Percentiles rank a stretch among this genome's conserved stretches.
phyloP scores from a whole-genome alignment of 2,329 filamentous ascomycete genomes.

The Colletotrichum gigasporum region DNA sequence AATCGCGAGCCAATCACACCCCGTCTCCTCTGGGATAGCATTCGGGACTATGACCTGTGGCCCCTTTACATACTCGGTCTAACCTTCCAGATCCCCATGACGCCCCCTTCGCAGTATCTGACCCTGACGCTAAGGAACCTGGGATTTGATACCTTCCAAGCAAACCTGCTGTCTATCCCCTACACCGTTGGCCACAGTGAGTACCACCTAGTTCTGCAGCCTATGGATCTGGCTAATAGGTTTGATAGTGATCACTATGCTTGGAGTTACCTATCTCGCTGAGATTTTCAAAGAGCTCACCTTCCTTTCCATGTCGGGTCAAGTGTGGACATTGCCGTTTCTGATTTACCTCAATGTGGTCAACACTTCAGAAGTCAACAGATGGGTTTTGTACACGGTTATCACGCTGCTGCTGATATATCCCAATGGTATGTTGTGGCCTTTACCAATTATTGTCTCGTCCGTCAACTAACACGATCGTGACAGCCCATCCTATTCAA shows the following conservation, averaged over 20 bases:
- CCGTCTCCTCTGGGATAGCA: constrained; percentile 54
- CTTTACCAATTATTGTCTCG: neutral
- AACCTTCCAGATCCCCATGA: constrained; percentile 55
- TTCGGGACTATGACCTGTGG: constrained; percentile 67
- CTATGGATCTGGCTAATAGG: neutral
- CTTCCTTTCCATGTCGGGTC: constrained; percentile 52
- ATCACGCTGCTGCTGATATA: constrained; percentile 46
- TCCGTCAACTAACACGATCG: neutral
- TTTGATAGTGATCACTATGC: constrained; percentile 34
- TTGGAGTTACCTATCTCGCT: constrained; percentile 54
- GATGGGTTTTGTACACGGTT: constrained; percentile 46
- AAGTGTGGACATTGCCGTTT: constrained; percentile 70
- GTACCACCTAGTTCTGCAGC: neutral
- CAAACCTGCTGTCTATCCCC: constrained; percentile 62
- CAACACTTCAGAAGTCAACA: constrained; percentile 37
- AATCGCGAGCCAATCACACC: constrained; percentile 63
- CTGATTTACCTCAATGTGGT: constrained; percentile 57
- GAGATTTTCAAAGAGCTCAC: constrained; percentile 60
- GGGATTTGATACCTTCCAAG: constrained; percentile 61
- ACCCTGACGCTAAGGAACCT: constrained; percentile 61
- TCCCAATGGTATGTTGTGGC: constrained; percentile 32
- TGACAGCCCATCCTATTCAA: constrained; percentile 58
- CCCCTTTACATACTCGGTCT: constrained; percentile 63
- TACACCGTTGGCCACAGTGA: constrained; percentile 25
- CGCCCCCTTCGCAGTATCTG: constrained; percentile 58